phyloP scores from a whole-genome alignment of 257 asterid species.

The Solanum virginianum region DNA sequence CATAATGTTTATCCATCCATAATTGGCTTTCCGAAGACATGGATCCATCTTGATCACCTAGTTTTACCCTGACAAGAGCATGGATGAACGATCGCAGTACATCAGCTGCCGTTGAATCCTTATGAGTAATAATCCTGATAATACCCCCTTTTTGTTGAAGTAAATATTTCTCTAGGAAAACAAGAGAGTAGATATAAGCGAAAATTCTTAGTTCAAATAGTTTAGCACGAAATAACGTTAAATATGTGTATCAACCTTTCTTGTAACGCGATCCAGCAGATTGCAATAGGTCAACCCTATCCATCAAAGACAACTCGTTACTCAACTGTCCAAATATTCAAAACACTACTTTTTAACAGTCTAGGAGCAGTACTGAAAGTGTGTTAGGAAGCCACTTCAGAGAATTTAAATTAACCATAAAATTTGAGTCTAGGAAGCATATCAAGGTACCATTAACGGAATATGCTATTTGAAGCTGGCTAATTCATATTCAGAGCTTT shows the following conservation, averaged over 20 bases:
- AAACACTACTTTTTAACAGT: neutral
- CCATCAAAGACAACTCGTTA: slow-evolving; percentile 8
- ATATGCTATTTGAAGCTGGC: neutral
- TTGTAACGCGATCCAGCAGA: slow-evolving; percentile 53
- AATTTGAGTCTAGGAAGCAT: neutral
- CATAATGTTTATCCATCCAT: slow-evolving; percentile 73
- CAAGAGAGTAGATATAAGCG: slow-evolving; percentile 3
- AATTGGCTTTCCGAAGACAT: slow-evolving; percentile 47
- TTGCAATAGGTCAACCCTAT: slow-evolving; percentile 49
- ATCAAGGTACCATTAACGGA: neutral
- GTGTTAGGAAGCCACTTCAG: neutral
- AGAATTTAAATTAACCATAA: neutral
- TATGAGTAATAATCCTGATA: slow-evolving; percentile 49
- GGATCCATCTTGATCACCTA: slow-evolving; percentile 22
- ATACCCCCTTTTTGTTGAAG: slow-evolving; percentile 33
- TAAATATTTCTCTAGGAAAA: slow-evolving; percentile 50
- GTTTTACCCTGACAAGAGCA: slow-evolving; percentile 59
- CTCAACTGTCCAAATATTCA: neutral
- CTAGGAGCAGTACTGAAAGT: neutral
- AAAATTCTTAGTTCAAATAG: neutral
- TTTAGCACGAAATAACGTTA: neutral
- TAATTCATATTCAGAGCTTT: neutral
- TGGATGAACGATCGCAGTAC: slow-evolving; percentile 62
- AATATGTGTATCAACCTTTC: slow-evolving; percentile 38
- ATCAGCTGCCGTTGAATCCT: slow-evolving; percentile 65